Evolutionary conservation across 2,329 filamentous ascomycete genomes (phyloP).

Genomic region (Amesomyces nigricolor): DNA sequence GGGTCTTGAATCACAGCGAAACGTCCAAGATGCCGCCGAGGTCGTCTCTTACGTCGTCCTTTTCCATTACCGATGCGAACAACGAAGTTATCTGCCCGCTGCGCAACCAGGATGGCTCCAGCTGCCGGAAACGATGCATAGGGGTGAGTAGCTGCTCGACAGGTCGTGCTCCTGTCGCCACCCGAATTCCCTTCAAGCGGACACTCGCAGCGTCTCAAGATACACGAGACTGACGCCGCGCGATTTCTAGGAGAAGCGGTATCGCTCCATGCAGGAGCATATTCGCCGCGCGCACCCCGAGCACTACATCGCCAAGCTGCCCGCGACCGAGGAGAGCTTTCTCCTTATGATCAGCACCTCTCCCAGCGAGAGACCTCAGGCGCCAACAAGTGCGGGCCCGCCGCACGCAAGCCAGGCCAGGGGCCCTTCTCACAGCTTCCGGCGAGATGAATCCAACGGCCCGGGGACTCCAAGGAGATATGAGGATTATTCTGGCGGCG

Average conservation of each 20-base stretch:
- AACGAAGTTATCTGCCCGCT: conserved; percentile 97
- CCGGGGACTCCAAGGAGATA: conserved; percentile 63
- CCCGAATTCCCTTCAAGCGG: not conserved
- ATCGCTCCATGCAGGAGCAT: conserved; percentile 99
- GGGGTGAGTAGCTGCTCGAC: conserved; percentile 65
- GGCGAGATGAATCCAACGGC: conserved; percentile 59
- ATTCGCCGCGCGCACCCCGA: conserved; percentile 95
- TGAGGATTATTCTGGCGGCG: conserved; percentile 64
- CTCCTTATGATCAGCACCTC: conserved; percentile 90
- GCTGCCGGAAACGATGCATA: conserved; percentile 94
- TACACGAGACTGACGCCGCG: conserved; percentile 21
- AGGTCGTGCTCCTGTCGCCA: conserved; percentile 1
- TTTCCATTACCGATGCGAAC: conserved; percentile 84
- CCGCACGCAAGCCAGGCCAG: conserved; percentile 32
- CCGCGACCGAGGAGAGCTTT: conserved; percentile 97
- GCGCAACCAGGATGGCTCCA: conserved; percentile 91
- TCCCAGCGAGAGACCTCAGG: conserved; percentile 43
- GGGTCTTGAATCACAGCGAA: conserved; percentile 32
- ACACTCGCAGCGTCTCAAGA: not conserved
- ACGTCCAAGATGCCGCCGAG: conserved; percentile 73
- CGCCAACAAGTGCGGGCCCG: conserved; percentile 32
- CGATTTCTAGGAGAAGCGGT: conserved; percentile 41
- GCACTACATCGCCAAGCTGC: conserved; percentile 95
- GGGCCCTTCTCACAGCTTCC: conserved; percentile 59
- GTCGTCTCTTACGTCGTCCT: conserved; percentile 80